Base-by-base conservation (phyloP, 495 filamentous ascomycete species). In the Tuber calosporum region DNA sequence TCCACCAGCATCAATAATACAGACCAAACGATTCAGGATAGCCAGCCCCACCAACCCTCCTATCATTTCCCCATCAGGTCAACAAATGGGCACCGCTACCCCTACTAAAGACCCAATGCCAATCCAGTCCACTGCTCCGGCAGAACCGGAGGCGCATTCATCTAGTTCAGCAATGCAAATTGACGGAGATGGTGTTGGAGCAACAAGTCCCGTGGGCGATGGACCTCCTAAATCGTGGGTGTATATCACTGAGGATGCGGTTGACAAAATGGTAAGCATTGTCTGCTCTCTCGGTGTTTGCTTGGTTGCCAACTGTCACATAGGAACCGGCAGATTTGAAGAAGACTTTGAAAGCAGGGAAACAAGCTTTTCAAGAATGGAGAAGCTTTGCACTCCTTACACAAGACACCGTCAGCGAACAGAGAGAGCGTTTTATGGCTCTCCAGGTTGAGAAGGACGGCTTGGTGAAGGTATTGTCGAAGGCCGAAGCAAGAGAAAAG, bases 51-150 rank as follows among this genome's bases (percentile, higher is more conserved):
- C 69, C 13, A 53, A 69, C 34, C 36, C 19, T 22, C 48, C 67
- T 45, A 70, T 36, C 66, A 37, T 67, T 30, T 69, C 53, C 26
- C 67, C 36, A 2, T 42, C 53, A 43, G 68, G 38, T 26, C 73
- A 66, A 39, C 37, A 43, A 19, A 26, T 67, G 73, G 77, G 69
- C 30, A 73, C 72, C 73, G 70, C 74, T 66, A 81, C 79, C 11
- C 75, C 80, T 74, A 41, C 80, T 38, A 81, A 73, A 66, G 70
- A 81, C 38, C 75, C 75, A 26, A 68, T 72, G 67, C 67, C 79
- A 17, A 72, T 62, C 43, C 70, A 70, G 5, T 19, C 48, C 37
- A 22, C 34, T 48, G 20, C 53, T 67, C 36, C 66, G 13, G 43
- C 17, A 72, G 72, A 36, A 22, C 20, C 26, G 36, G 67, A 58